Percentiles rank a stretch among this genome's conserved stretches.
These are phyloP conservation scores for Zasmidium cellare DNA, from an alignment of 2,329 filamentous ascomycete genomes.

Conservation along the genomic window DNA sequence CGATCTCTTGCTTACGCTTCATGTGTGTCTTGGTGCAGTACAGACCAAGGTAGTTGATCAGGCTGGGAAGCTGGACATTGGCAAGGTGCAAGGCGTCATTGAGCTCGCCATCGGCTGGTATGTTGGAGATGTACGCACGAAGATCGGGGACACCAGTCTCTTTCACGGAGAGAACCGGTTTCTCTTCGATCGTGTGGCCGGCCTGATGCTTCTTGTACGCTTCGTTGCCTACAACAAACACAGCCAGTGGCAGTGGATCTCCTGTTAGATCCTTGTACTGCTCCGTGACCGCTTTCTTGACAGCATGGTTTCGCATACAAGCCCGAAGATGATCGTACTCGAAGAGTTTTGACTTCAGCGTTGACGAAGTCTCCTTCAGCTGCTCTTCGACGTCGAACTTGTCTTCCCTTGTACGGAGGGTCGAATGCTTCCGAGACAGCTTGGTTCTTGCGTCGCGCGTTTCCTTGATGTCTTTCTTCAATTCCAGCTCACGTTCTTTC, in stretches of 20 bases:
- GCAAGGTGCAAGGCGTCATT: slow-evolving; percentile 14
- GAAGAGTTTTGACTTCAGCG: not conserved
- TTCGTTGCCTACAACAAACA: slow-evolving; percentile 17
- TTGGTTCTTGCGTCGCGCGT: not conserved
- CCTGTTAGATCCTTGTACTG: slow-evolving; percentile 7
- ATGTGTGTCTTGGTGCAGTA: slow-evolving; percentile 7
- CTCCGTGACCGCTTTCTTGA: slow-evolving; percentile 1
- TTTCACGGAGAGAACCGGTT: slow-evolving; percentile 17
- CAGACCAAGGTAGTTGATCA: slow-evolving; percentile 10
- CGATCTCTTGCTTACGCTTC: slow-evolving; percentile 12
- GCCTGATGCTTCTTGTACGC: slow-evolving; percentile 17
- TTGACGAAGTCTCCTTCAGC: not conserved
- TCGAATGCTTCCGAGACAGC: not conserved
- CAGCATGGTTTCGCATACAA: slow-evolving; percentile 10
- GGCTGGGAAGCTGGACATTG: not conserved
- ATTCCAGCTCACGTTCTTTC: not conserved
- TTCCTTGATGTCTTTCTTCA: slow-evolving; percentile 5
- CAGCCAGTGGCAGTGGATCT: slow-evolving; percentile 4
- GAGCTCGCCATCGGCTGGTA: slow-evolving; percentile 16
- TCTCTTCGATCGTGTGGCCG: slow-evolving; percentile 5
- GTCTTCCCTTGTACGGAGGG: not conserved
- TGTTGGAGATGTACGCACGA: not conserved
- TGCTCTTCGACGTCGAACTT: slow-evolving; percentile 2
- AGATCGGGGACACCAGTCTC: slow-evolving; percentile 17
- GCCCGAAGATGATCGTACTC: slow-evolving; percentile 5